Evolutionary conservation across 306 rosid species (phyloP), one percentile per base, ranked within the genome.

Genomic region (Lathyrus aphaca): DNA sequence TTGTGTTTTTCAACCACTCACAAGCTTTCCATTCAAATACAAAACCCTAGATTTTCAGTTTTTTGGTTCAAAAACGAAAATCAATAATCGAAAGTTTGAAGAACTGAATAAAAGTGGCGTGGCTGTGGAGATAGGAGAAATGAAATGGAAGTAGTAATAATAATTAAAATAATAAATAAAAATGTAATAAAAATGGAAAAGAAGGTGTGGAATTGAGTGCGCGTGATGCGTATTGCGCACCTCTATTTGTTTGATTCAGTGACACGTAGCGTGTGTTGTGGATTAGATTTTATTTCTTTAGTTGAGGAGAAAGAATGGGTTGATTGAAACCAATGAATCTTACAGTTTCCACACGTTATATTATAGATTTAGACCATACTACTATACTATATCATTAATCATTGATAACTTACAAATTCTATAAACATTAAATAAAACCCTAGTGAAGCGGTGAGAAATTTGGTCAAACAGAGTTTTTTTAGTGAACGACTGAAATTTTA

Each of bases 11-110:
- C 39, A 35, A 35, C 39, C 1, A 35, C 39, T 14, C 61, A 6
- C 30, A 59, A 68, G 42, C 69, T 60, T 58, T 50, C 78, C 90
- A 81, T 82, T 59, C 17, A 30, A 58, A 57, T 17, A n/a, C n/a
- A n/a, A n/a, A n/a, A n/a, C n/a, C n/a, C n/a, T 40, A 57, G 75
- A 40, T 39, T 46, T 3, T 46, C 51, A 0, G 19, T 14, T 5
- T 44, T 46, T 15, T 5, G 19, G 15, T 45, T 14, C 51, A 45
- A 3, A 14, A 14, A n/a, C 10, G 39, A 35, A 7, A 35, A 35
- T 35, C 39, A 35, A 35, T 7, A 35, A 35, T 35, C 35, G 35
- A 54, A 54, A 54, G 15, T 2, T 14, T 16, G 0, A 50, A 51
- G 6, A 19, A 14, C 0, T 53, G 32, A 53, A 53, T 10, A n/a